Evolutionary conservation across 495 filamentous ascomycete genomes (phyloP), one percentile per base, ranked within the genome.

Genomic region (Articulospora tetracladia): DNA sequence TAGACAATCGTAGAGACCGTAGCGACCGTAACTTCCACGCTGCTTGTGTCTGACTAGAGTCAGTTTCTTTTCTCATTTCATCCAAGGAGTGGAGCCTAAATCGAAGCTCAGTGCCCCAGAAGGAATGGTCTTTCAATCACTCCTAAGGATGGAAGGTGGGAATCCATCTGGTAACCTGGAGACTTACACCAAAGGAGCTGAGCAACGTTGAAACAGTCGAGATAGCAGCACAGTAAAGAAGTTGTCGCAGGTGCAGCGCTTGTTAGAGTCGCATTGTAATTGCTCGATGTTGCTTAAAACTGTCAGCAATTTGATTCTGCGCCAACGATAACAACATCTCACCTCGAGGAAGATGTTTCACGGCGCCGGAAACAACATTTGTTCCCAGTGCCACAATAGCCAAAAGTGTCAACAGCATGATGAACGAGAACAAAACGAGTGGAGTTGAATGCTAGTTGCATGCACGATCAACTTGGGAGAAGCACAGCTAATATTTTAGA

Each of bases 1-100:
- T 30, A 32, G 20, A 53, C 26, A 22, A 32, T 53, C 13, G 51
- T 53, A 26, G 28, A 53, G 7, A 53, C 51, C 34, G 51, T 53
- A 19, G 51, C 51, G 25, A 53, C 51, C 2, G 51, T 53, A 19
- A 53, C 28, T 19, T 28, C 24, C 2, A 53, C 25, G 22, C 24
- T 53, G 11, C 26, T 50, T 24, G 47, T 25, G 39, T 44, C 30
- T 32, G 13, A n/a, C n/a, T n/a, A n/a, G n/a, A n/a, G n/a, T n/a
- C n/a, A n/a, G n/a, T n/a, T n/a, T n/a, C n/a, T n/a, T n/a, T n/a
- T n/a, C n/a, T n/a, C n/a, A n/a, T n/a, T n/a, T n/a, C n/a, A n/a
- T n/a, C n/a, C n/a, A n/a, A n/a, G n/a, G n/a, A n/a, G n/a, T n/a
- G n/a, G n/a, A n/a, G n/a, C n/a, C n/a, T n/a, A n/a, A n/a, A n/a